phyloP scores from a whole-genome alignment of 148 eudicot genomes.

The Pharnaceum exiguum region DNA sequence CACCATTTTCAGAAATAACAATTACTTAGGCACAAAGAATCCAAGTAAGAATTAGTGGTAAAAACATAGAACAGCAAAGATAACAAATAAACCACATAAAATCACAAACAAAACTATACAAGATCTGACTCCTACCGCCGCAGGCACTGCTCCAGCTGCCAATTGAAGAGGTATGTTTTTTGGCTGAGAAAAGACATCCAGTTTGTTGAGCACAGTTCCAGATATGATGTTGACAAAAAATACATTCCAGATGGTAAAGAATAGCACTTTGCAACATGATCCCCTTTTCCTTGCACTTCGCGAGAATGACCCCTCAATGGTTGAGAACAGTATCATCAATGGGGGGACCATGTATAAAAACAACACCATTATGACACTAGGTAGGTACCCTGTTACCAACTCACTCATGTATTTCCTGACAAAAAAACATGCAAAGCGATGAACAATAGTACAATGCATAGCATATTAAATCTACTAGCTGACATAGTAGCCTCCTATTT shows the following conservation, averaged over 20 bases:
- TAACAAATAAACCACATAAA: neutral
- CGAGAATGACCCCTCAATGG: conserved; percentile 84
- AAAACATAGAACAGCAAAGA: neutral
- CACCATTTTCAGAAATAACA: too few species aligned
- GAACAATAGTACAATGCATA: neutral
- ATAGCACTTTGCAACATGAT: conserved; percentile 72
- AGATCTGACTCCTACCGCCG: conserved; percentile 47
- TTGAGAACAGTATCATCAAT: conserved; percentile 73
- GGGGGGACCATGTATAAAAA: conserved; percentile 77
- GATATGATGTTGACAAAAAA: conserved; percentile 77
- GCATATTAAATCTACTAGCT: too few species aligned
- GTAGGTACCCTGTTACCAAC: conserved; percentile 84
- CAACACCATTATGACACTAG: conserved; percentile 67
- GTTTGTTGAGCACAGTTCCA: conserved; percentile 53
- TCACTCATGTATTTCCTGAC: conserved; percentile 47
- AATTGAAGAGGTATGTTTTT: conserved; percentile 51
- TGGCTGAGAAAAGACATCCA: conserved; percentile 39
- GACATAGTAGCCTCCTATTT: too few species aligned
- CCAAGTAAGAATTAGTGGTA: neutral
- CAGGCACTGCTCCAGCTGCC: conserved; percentile 70
- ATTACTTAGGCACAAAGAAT: too few species aligned
- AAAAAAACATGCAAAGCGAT: conserved; percentile 6
- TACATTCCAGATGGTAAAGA: conserved; percentile 86
- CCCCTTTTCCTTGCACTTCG: conserved; percentile 88
- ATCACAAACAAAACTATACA: conserved; percentile 1